Conservation (phyloP, 352 stramenopile species). For the Pythium guiyangense region DNA sequence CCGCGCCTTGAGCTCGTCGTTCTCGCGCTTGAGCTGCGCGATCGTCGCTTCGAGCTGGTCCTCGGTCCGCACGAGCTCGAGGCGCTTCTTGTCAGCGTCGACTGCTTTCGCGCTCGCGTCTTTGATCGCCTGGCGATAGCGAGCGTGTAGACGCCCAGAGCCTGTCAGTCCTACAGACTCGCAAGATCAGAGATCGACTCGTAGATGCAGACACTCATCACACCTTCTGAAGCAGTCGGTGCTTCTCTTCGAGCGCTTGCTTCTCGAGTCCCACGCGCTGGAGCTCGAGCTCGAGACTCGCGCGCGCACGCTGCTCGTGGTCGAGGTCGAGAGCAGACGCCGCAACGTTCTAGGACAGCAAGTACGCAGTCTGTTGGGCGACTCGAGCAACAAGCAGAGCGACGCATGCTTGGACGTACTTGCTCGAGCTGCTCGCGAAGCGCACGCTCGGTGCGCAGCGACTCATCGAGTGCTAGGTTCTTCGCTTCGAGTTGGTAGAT, state of each 20-base stretch:
- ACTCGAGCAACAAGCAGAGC: not conserved
- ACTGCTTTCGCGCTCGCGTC: slow-evolving; percentile 24
- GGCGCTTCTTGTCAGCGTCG: slow-evolving; percentile 39
- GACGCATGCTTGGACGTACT: not conserved
- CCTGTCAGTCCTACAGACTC: too few relatives aligned
- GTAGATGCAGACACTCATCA: not conserved
- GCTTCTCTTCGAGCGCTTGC: slow-evolving; percentile 36
- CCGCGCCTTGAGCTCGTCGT: slow-evolving; percentile 45
- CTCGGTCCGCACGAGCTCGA: slow-evolving; percentile 26
- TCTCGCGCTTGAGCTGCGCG: slow-evolving; percentile 41
- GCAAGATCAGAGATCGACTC: too few relatives aligned
- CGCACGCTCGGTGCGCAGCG: not conserved
- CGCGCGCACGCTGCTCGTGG: slow-evolving; percentile 17
- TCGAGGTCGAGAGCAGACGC: not conserved
- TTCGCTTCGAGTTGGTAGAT: slow-evolving; percentile 20
- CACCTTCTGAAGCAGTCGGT: slow-evolving; percentile 29
- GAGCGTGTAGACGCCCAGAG: not conserved
- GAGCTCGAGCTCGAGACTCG: slow-evolving; percentile 10
- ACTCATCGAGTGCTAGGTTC: slow-evolving; percentile 13
- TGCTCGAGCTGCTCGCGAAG: slow-evolving; percentile 6
- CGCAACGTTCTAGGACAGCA: slow-evolving; percentile 2
- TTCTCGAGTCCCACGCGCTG: slow-evolving; percentile 30
- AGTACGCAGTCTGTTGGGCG: not conserved
- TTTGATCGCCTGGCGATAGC: slow-evolving; percentile 30
- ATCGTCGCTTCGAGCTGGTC: slow-evolving; percentile 37